Base-by-base conservation (phyloP, 2,329 filamentous ascomycete genomes). In the Xylariaceae sp. region DNA sequence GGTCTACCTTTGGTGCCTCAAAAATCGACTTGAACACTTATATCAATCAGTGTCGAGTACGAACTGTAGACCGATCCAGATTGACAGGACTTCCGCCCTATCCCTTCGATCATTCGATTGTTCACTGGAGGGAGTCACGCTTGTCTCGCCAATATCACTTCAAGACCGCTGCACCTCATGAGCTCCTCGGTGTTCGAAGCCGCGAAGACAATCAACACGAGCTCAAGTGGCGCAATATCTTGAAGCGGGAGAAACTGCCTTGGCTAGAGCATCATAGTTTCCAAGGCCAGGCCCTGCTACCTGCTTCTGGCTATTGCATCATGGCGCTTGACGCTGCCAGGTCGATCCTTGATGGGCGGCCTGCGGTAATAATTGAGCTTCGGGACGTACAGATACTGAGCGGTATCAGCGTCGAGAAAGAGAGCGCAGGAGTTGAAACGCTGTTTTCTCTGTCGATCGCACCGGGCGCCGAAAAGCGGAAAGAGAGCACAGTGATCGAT, bases 261-360 rank as follows among this genome's bases (percentile, higher is more conserved):
- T 78, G 75, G 75, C 56, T 71, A 2, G 51, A 64, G 31, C 67
- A 69, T 17, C 75, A 78, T 56, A 59, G 59, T 7, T 74, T 78
- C 33, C 73, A 76, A 53, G 71, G 70, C 1, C 71, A 75, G 47
- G 67, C 71, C 4, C 61, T 79, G 14, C 63, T 79, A 9, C 76
- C 76, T 2, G 75, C 71, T 3, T 76, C 76, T 2, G 76, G 71
- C 0, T 79, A 78, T 57, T 70, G 73, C 34, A 53, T 73, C 42
- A 77, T 78, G 72, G 74, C 73, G 1, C 56, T 76, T 7, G 76
- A 78, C 43, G 75, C 75, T 3, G 70, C 72, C 1, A 64, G 58
- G 3, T 59, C 54, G 1, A 56, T 69, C 14, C 53, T 67, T 2
- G 43, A 51, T 6, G 60, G 51, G 1, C 56, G 48, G 16, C 41